phyloP scores from a whole-genome alignment of 352 stramenopile genomes.

The Poterioochromonas sp. region DNA sequence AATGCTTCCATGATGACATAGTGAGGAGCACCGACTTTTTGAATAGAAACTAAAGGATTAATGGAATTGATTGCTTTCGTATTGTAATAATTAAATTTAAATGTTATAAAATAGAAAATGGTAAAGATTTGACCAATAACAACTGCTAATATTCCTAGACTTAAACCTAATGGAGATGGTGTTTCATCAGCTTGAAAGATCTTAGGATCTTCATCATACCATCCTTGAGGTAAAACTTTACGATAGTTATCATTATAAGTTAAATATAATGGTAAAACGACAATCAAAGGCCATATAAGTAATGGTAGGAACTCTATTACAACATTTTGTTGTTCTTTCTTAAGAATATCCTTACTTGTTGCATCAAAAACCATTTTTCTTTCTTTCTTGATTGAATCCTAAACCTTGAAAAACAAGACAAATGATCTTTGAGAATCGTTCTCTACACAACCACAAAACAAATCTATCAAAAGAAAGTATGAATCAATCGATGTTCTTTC shows the following conservation, averaged over 20 bases:
- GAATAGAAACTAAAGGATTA: conserved; percentile 43
- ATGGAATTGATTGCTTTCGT: conserved; percentile 28
- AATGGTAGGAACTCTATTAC: too few relatives aligned
- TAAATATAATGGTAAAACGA: conserved; percentile 50
- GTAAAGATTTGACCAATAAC: conserved; percentile 56
- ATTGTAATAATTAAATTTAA: conserved; percentile 31
- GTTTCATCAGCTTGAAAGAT: neutral
- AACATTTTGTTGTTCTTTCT: too few relatives aligned
- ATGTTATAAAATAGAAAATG: conserved; percentile 50
- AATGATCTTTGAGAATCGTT: too few relatives aligned
- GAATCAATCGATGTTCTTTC: too few relatives aligned
- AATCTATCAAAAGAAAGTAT: too few relatives aligned
- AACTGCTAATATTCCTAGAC: conserved; percentile 57
- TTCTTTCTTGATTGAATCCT: too few relatives aligned
- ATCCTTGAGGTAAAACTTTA: conserved; percentile 52
- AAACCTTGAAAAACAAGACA: too few relatives aligned
- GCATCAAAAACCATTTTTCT: too few relatives aligned
- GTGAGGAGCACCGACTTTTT: conserved; percentile 47
- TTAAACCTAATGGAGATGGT: conserved; percentile 54
- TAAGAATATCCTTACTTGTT: too few relatives aligned
- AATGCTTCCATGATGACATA: conserved; percentile 59
- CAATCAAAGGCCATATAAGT: conserved; percentile 52
- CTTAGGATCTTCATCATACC: conserved; percentile 43
- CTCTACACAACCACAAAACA: too few relatives aligned
- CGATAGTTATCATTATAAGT: conserved; percentile 38